Evolutionary conservation across 371 early-diverging fungal genomes (phyloP), one percentile per base, ranked within the genome.

Genomic region (Syncephalastrum racemosum): DNA sequence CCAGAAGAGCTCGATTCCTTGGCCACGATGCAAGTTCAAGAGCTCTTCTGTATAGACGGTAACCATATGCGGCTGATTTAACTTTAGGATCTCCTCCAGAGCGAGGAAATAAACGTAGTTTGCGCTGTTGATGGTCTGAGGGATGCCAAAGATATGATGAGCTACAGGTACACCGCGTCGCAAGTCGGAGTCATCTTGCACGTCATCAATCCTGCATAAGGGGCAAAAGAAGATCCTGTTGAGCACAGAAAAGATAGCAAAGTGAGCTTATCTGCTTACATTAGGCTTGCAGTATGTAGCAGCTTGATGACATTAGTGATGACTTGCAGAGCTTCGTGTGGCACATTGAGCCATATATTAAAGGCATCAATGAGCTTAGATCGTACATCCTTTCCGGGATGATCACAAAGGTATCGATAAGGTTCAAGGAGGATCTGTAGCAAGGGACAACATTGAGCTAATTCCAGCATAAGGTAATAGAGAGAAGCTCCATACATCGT

Each of bases 21-120:
- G 94, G 0, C 94, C 95, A 16, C 82, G 73, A 66, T 96, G 97
- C 55, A 95, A 66, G 48, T 88, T 85, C 27, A 94, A 31, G n/a
- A 94, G 62, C 68, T 96, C 95, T 45, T 89, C 84, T 1, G 94
- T 88, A 64, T 92, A 97, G 49, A 94, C 87, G 2, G 83, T 67
- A 0, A 96, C 85, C 70, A 91, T 80, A 18, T 73, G 51, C 3
- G 90, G 79, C 5, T 88, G 81, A 7, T 85, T 68, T 41, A 98
- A 73, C 54, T 75, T 77, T 53, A 77, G 36, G 8, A 94, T 70
- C 53, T 97, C 88, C 24, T 90, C 76, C 39, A 98, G 68, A 0
- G 97, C 97, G 24, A 94, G 66, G 59, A 97, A 96, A 65, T 96
- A 97, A 39, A 96, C 93, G 56, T 91, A 96, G 66, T 97, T 97